Base-by-base conservation (phyloP, 768 basidiomycete species). In the Boletus reticuloceps region DNA sequence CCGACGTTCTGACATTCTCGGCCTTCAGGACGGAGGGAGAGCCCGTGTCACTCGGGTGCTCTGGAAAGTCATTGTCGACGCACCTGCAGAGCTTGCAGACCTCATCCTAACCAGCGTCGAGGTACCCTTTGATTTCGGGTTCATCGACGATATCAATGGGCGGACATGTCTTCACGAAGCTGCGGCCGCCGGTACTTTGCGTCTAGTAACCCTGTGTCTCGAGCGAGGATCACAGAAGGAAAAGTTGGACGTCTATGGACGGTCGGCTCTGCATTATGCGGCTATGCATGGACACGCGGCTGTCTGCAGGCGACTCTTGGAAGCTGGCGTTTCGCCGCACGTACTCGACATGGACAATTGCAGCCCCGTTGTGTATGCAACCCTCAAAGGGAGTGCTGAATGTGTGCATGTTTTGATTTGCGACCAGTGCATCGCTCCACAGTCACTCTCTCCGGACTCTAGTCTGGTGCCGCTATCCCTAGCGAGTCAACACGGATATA, bases 101-200 rank as follows among this genome's bases (percentile, higher is more conserved):
- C 74, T 92, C 47, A 88, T 94, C 44, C 74, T 94, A 29, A 74
- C 84, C 32, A 83, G 87, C 16, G 72, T 88, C 19, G 76, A 78
- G 25, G 75, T 73, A 14, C 84, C 87, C 0, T 92, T 98, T 68
- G 91, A 98, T 71, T 98, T 93, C 68, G 78, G 80, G 45, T 98
- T 93, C 67, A 80, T 98, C 45, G 97, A 98, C 68, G 94, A 98
- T 62, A 99, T 99, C 76, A 98, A 98, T 68, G 91, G 89, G 40
- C 84, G 97, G 36, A 95, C 90, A 4, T 93, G 91, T 60, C 80
- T 98, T 20, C 97, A 98, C 65, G 92, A 94, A 68, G 92, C 95
- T 3, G 88, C 94, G 16, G 92, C 94, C 47, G 85, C 88, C 13
- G 96, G 97, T 3, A 79, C 83, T 13, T 72, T 85, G 20, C 81